These are phyloP conservation scores for Venturia nashicola DNA, from an alignment of 2,329 filamentous ascomycete genomes.

Conservation along the genomic window DNA sequence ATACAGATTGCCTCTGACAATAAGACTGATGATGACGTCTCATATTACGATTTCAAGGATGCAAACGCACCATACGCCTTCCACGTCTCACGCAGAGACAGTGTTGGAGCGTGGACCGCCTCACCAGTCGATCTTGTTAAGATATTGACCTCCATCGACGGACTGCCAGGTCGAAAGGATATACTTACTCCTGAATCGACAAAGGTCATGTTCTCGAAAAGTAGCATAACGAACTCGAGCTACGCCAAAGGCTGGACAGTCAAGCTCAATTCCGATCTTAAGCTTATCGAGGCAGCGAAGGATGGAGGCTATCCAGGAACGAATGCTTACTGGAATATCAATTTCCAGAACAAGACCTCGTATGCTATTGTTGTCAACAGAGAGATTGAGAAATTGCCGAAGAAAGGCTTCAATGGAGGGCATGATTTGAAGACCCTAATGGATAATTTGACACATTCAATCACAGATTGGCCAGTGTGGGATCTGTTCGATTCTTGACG, in stretches of 20 bases:
- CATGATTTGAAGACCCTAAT: constrained; percentile 7
- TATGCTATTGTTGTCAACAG: constrained; percentile 7
- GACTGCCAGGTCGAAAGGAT: neutral
- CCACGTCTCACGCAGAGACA: constrained; percentile 6
- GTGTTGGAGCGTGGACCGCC: constrained; percentile 9
- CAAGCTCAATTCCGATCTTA: neutral
- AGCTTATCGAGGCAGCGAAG: constrained; percentile 4
- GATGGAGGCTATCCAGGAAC: constrained; percentile 8
- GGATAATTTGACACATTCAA: constrained; percentile 3
- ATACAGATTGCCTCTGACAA: constrained; percentile 4
- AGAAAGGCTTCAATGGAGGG: constrained; percentile 2
- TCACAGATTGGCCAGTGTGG: neutral
- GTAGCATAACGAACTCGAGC: neutral
- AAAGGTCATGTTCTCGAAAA: constrained; percentile 3
- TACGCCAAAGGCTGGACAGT: constrained; percentile 9
- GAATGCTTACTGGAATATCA: constrained; percentile 1
- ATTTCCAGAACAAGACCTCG: constrained; percentile 7
- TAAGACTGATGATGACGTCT: constrained; percentile 2
- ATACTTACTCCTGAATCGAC: neutral
- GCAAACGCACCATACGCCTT: constrained; percentile 6
- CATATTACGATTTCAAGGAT: constrained; percentile 7
- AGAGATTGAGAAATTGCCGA: neutral
- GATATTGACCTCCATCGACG: constrained; percentile 2
- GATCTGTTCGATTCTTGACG: constrained; percentile 3
- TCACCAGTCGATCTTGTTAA: constrained; percentile 7